Evolutionary conservation across 2,329 filamentous ascomycete genomes (phyloP).

Genomic region (Paecilomyces sp.): DNA sequence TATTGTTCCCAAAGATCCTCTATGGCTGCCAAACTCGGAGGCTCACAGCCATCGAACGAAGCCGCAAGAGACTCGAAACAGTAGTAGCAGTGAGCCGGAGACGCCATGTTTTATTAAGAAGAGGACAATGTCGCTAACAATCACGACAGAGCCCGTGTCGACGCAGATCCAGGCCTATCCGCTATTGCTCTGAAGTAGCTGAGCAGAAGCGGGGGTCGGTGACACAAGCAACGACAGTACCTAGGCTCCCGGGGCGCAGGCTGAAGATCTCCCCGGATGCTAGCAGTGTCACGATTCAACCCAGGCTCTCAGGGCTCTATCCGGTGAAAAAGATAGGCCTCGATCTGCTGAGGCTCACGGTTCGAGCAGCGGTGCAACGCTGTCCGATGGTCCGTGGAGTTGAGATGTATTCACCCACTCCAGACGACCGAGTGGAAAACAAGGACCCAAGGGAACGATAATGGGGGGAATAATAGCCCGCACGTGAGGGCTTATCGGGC

Average conservation of each 20-base stretch:
- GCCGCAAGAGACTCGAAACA: constrained; percentile 86
- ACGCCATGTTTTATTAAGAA: constrained; percentile 58
- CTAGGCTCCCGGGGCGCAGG: not conserved
- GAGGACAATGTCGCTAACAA: not conserved
- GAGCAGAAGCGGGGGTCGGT: not conserved
- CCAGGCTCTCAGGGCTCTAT: not conserved
- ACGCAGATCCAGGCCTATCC: not conserved
- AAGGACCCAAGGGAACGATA: not conserved
- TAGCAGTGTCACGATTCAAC: not conserved
- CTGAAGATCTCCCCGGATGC: not conserved
- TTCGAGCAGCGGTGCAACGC: not conserved
- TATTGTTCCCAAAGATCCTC: constrained; percentile 61
- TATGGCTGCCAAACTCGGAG: constrained; percentile 61
- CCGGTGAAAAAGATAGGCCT: not conserved
- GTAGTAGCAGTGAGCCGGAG: constrained; percentile 76
- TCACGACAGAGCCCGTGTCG: not conserved
- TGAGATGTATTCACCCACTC: not conserved
- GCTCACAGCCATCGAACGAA: constrained; percentile 61
- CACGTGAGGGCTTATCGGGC: not conserved
- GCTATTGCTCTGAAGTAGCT: not conserved
- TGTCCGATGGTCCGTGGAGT: not conserved
- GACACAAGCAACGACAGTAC: not conserved
- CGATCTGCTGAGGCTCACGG: not conserved
- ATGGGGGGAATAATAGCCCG: not conserved
- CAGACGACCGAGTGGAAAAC: not conserved